Conservation (phyloP, 1,284 basidiomycete species). For the Ustilago cynodontis region DNA sequence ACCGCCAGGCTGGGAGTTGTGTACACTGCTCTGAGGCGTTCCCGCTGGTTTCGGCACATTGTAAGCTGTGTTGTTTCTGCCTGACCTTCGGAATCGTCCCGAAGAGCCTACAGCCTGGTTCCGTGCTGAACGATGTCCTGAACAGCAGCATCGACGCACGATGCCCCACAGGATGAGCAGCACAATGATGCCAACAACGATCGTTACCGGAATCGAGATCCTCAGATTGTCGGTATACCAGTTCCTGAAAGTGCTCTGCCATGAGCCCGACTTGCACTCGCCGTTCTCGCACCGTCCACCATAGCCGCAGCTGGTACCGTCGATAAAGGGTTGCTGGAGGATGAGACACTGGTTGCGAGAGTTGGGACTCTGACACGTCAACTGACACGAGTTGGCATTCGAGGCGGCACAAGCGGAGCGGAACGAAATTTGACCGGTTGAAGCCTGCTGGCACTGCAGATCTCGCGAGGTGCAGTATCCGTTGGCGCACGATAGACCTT, state of each 20-base stretch:
- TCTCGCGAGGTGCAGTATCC: conserved; percentile 84
- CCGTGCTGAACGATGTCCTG: conserved; percentile 6
- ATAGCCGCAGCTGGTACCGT: conserved; percentile 86
- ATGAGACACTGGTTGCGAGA: conserved; percentile 76
- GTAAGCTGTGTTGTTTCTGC: conserved; percentile 18
- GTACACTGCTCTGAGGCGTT: conserved; percentile 19
- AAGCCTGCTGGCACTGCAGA: conserved; percentile 80
- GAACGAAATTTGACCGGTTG: conserved; percentile 77
- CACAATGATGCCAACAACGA: conserved; percentile 56
- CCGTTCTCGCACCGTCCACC: conserved; percentile 75
- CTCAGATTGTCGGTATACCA: conserved; percentile 67
- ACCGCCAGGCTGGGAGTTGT: conserved; percentile 8
- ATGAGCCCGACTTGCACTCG: conserved; percentile 77
- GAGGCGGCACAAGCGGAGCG: conserved; percentile 75
- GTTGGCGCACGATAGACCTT: conserved; percentile 80
- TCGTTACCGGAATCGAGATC: conserved; percentile 63
- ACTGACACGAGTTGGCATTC: conserved; percentile 78
- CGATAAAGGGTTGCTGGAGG: conserved; percentile 80
- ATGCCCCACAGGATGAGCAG: conserved; percentile 47
- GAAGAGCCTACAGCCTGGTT: not conserved
- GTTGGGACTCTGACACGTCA: conserved; percentile 83
- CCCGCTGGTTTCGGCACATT: conserved; percentile 24
- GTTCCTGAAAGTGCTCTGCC: conserved; percentile 78
- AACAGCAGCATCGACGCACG: conserved; percentile 47
- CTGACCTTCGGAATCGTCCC: conserved; percentile 3